Evolutionary conservation across 306 rosid genomes (phyloP).

Genomic region (Dalbergia cochinchinensis): DNA sequence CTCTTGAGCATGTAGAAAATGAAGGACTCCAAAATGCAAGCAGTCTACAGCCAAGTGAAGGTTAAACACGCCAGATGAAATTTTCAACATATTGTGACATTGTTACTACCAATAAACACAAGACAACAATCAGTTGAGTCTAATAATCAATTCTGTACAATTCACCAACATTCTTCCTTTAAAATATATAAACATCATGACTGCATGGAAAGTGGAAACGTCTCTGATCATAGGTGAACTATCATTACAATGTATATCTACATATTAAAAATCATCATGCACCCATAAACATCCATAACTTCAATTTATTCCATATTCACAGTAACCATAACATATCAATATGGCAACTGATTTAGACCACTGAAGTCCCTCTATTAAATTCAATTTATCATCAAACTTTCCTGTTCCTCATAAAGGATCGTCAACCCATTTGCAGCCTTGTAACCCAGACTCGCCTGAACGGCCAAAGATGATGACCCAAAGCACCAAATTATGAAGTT

Average conservation of each 20-base stretch:
- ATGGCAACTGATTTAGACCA: constrained; percentile 21
- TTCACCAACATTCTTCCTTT: constrained; percentile 23
- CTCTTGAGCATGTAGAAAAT: constrained; percentile 17
- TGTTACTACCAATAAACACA: constrained; percentile 21
- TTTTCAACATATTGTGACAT: constrained; percentile 21
- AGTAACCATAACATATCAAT: constrained; percentile 18
- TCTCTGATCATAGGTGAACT: constrained; percentile 11
- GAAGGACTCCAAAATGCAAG: constrained; percentile 28
- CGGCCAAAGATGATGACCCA: constrained; percentile 10
- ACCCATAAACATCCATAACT: constrained; percentile 25
- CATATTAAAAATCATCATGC: constrained; percentile 7
- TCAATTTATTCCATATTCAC: constrained; percentile 23
- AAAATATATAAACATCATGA: constrained; percentile 26
- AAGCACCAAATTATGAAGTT: not conserved
- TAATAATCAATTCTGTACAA: constrained; percentile 15
- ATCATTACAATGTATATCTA: constrained; percentile 15
- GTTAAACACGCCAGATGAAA: constrained; percentile 15
- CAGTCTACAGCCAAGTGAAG: constrained; percentile 25
- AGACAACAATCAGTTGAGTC: constrained; percentile 34
- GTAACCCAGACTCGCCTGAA: not conserved
- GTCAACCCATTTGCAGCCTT: constrained; percentile 20
- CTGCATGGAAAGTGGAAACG: constrained; percentile 6
- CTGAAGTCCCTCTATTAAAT: constrained; percentile 16
- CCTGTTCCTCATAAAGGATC: not conserved
- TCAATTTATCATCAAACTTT: constrained; percentile 10